These are phyloP conservation scores for Puccinia polysora DNA, from an alignment of 1,284 basidiomycete species.

Conservation along the genomic window DNA sequence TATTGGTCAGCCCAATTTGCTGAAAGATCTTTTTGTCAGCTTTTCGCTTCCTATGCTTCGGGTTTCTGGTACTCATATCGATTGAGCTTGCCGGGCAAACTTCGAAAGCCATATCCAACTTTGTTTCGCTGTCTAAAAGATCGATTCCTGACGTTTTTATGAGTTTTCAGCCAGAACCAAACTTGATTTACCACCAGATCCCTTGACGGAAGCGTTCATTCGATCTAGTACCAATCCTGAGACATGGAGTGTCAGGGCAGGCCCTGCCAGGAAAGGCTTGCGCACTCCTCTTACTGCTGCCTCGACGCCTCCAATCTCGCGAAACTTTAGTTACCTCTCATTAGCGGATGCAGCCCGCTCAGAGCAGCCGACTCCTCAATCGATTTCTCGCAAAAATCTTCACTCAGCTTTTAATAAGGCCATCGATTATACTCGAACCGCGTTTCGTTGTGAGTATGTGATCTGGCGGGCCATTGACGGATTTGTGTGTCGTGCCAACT, in stretches of 20 bases:
- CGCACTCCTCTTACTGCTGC: conserved; percentile 10
- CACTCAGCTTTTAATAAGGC: neutral
- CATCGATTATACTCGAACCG: neutral
- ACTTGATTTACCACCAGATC: neutral
- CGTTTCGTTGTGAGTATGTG: conserved; percentile 27
- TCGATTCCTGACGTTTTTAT: too few relatives aligned
- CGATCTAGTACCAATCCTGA: conserved; percentile 1
- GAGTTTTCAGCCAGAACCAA: neutral
- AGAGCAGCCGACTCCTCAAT: neutral
- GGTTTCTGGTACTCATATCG: neutral
- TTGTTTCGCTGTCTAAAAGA: neutral
- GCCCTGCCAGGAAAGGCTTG: neutral
- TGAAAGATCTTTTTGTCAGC: too few relatives aligned
- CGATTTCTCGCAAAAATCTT: neutral
- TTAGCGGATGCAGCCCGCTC: neutral
- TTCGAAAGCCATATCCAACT: too few relatives aligned
- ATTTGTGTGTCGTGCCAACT: conserved; percentile 29
- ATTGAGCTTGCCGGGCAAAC: neutral
- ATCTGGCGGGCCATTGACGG: conserved; percentile 19
- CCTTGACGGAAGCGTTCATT: neutral
- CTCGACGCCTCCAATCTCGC: conserved; percentile 9
- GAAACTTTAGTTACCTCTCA: conserved; percentile 2
- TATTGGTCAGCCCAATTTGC: neutral
- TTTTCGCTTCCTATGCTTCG: too few relatives aligned
- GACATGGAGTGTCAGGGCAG: too few relatives aligned